Evolutionary conservation across 1,284 basidiomycete species (phyloP), one percentile per base, ranked within the genome.

Genomic region (Porogramme epimiltina): DNA sequence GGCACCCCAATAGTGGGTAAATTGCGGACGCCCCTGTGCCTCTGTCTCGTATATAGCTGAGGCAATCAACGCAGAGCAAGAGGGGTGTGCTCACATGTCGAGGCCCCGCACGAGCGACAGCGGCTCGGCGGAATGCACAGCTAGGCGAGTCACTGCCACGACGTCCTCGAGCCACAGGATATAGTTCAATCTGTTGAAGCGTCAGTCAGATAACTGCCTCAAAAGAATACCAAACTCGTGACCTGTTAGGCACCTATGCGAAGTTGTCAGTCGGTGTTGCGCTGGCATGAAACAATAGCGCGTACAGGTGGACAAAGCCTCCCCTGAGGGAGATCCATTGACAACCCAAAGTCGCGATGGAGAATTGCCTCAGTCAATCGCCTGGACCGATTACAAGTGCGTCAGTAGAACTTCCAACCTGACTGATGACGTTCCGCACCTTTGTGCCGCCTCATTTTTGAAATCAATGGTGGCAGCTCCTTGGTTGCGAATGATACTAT

Each of bases 1-100:
- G 75, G 63, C 86, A 88, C 0, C 81, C 81, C 0, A 98, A 77
- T 0, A 97, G 73, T 0, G 95, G 87, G 60, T 98, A 98, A 56
- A 98, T 94, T 0, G 85, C 91, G 0, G 91, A 90, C 8, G 94
- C 87, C 0, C 95, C 95, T 8, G 93, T 96, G 16, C 95, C 95
- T 37, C 94, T 95, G 24, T 18, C n/a, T 34, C 25, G 20, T 5
- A 11, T 18, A 28, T n/a, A 39, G 37, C 24, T 23, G 8, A 20
- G 23, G 11, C 22, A n/a, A n/a, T n/a, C n/a, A n/a, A 16, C n/a
- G 23, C 11, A 0, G 2, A 2, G 16, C 2, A 19, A 25, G 48
- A 26, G 25, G 8, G 2, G n/a, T 23, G 52, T 1, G 62, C 75
- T 26, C 59, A 85, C 82, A 87, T 73, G 55, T 87, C 85, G 11